Evolutionary conservation across 768 basidiomycete genomes (phyloP), one percentile per base, ranked within the genome.

Genomic region (Agaricus bisporus): DNA sequence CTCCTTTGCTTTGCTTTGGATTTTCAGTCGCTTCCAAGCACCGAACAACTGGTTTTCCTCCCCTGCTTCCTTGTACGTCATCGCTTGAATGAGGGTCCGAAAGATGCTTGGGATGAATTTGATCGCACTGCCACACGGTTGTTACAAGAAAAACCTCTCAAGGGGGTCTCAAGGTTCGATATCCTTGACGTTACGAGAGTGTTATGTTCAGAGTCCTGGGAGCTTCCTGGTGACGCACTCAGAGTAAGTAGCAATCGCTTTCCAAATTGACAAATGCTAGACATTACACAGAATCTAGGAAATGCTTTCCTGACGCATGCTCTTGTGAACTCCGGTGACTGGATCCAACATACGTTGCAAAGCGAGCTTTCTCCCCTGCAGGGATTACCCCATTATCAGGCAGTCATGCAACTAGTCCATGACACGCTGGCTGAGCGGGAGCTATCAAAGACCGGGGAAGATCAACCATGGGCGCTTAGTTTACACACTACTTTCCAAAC

Each of bases 401-500:
- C 11, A 3, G 29, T 48, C 9, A 4, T 42, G 14, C 46, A 54
- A 37, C 3, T 54, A 3, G 15, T 48, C 28, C 38, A 3, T 20
- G 22, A 11, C 15, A 20, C 26, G 14, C 25, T 29, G 26, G 25
- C 17, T 17, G 25, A 35, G 22, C 22, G 4, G 22, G 22, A 22
- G 22, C 22, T 22, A 22, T 22, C 22, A 22, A 10, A 42, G 41
- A 7, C 29, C 12, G 29, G 14, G 15, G 18, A 14, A 22, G 46
- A 12, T 5, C 7, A 29, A n/a, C 6, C 9, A 7, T 14, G 11
- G 4, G 5, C 22, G 11, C 22, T 32, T n/a, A 32, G 22, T 25
- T 20, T 47, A 14, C 17, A 11, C 5, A 14, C 8, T 41, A 12
- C n/a, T 6, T 60, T 74, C 18, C 61, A 68, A 51, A 64, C 69